phyloP scores from a whole-genome alignment of 148 eudicot genomes.

The Simmondsia chinensis region DNA sequence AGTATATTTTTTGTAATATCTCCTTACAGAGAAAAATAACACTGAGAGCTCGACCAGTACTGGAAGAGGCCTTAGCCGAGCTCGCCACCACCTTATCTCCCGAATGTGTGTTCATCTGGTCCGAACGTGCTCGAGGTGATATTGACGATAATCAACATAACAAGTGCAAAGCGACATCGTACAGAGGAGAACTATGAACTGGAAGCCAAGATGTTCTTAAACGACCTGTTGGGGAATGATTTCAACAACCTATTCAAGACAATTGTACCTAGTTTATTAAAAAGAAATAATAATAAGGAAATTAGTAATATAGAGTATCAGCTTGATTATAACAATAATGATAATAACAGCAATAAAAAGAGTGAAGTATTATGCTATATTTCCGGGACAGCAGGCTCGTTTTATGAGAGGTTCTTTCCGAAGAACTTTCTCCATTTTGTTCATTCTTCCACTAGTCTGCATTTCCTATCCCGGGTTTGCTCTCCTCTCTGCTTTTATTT shows the following conservation, averaged over 20 bases:
- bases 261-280: background rate
- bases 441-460: conserved; percentile 4
- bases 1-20: too few species aligned
- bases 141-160: background rate
- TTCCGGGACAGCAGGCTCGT: background rate
- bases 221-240: conserved; percentile 3
- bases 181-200: background rate
- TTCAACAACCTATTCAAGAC: conserved; percentile 1
- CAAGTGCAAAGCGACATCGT: background rate
- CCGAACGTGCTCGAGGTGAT: conserved; percentile 1
- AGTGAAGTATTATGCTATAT: background rate
- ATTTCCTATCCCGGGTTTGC: too few species aligned
- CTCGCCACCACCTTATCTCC: too few species aligned
- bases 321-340: too few species aligned
- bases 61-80: too few species aligned
- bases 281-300: too few species aligned
- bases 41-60: too few species aligned
- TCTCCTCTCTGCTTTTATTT: too few species aligned
- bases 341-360: background rate
- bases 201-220: background rate
- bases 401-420: background rate
- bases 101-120: conserved; percentile 2
- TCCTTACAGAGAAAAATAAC: too few species aligned
- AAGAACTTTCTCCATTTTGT: conserved; percentile 1
- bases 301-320: too few species aligned